These are phyloP conservation scores for Ganoderma multipileum DNA, from an alignment of 1,284 basidiomycete genomes.

Conservation along the genomic window DNA sequence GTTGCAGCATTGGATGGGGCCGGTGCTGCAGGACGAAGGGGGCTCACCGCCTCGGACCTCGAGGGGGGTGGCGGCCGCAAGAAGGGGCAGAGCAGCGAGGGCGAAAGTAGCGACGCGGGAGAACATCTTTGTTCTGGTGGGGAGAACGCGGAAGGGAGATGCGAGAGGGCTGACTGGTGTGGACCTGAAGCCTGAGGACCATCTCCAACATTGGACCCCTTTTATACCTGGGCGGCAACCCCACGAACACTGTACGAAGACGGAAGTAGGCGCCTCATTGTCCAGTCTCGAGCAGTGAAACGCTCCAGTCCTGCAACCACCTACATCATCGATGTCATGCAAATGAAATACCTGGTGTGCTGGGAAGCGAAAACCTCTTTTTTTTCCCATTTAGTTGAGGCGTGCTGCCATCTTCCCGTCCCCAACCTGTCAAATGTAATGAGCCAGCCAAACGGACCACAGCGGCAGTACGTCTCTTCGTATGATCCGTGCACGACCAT, in stretches of 20 bases:
- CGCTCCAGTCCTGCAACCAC: background rate
- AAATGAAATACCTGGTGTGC: background rate
- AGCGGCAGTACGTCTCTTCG: background rate
- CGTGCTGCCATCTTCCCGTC: background rate
- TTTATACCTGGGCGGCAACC: conserved; percentile 9
- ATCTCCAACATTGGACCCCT: background rate
- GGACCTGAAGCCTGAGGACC: conserved; percentile 17
- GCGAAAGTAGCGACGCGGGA: conserved; percentile 25
- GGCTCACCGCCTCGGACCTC: conserved; percentile 12
- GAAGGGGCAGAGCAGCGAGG: conserved; percentile 33
- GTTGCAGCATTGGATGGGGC: conserved; percentile 36
- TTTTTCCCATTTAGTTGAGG: background rate
- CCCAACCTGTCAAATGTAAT: background rate
- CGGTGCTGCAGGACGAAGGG: conserved; percentile 28
- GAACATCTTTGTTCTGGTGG: conserved; percentile 18
- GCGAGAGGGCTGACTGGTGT: conserved; percentile 7
- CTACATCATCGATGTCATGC: background rate
- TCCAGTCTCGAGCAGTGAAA: background rate
- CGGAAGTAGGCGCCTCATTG: background rate
- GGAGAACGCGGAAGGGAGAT: background rate
- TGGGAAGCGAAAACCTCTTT: background rate
- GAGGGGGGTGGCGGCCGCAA: conserved; percentile 39
- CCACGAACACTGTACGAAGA: background rate
- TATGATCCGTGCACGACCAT: background rate
- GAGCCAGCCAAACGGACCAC: background rate